Evolutionary conservation across 345 rosid genomes (phyloP), one percentile per base, ranked within the genome.

Genomic region (Dipteronia dyeriana): DNA sequence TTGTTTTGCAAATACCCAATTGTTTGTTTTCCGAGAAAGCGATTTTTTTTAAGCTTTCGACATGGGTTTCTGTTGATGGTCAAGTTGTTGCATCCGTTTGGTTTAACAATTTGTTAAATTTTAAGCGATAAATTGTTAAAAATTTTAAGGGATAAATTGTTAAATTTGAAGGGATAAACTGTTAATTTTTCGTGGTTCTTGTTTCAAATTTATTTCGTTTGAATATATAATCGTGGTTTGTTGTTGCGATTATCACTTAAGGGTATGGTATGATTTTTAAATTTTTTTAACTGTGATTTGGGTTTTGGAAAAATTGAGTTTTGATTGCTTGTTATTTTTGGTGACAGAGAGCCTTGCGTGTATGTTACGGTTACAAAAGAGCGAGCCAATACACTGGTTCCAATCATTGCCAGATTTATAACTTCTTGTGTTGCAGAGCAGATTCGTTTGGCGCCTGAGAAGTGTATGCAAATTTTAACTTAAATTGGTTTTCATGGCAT

Each of bases 371-470:
- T 88, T 45, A 81, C 88, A 0, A 77, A 82, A 75, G 98, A 90
- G 81, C 89, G 80, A 77, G 91, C 90, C 12, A 76, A 71, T 43
- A 56, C 78, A 23, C 79, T 83, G 74, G 85, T 84, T 82, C 80
- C 81, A 13, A 64, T 82, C 19, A 77, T 88, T 74, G 83, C 92
- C 34, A 85, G 86, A 81, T 97, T 94, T 78, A 87, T 94, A 70
- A 82, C 77, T 45, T 88, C 88, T 68, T 97, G 94, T 57, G 87
- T 47, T 71, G 87, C 87, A 26, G 86, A 83, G 49, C 99, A 94
- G 88, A 92, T 94, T 79, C 91, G 88, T 43, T 67, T 90, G 78
- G 98, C 87, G 0, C 86, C 91, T 26, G 91, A 92, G 1, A 94
- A 92, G 83, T 94, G 99, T 97, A 89, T 34, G 34, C 10, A 9